A percentile compares a stretch with the other conserved stretches of the same genome.
Evolutionary conservation across 805 yeast species (phyloP).

Genomic region (Scheffersomyces spartinae): DNA sequence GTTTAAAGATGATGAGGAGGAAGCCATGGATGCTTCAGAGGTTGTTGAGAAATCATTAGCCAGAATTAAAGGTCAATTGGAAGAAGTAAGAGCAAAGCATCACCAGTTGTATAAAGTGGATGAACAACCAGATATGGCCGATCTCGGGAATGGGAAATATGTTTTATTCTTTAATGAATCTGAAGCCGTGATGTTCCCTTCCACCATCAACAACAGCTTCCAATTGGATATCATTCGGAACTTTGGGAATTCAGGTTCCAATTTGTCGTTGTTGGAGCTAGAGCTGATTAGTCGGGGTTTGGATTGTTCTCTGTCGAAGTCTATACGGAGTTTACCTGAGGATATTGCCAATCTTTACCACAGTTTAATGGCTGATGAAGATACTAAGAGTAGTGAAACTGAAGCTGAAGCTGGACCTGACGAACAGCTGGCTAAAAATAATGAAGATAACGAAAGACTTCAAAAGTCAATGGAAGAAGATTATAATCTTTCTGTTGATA

Average conservation of each 20-base stretch:
- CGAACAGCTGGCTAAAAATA: slow-evolving; percentile 13
- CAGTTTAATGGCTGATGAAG: no score
- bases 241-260: no score
- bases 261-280: no score
- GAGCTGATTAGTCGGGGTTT: no score
- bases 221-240: slow-evolving; percentile 25
- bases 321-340: no score
- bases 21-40: slow-evolving; percentile 1
- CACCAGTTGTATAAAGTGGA: slow-evolving; percentile 8
- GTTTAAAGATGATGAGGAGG: slow-evolving; percentile 8
- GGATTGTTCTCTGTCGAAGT: no score
- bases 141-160: slow-evolving; percentile 20
- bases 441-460: slow-evolving; percentile 7
- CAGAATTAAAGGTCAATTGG: slow-evolving; percentile 1
- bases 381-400: no score
- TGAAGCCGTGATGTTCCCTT: slow-evolving; percentile 38
- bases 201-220: slow-evolving; percentile 26
- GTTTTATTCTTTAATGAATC: slow-evolving; percentile 29
- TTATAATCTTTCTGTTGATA: no score
- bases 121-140: slow-evolving; percentile 18
- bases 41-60: slow-evolving; percentile 3
- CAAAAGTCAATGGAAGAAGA: slow-evolving; percentile 3
- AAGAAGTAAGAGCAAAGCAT: slow-evolving; percentile 4
- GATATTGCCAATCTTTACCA: no score
- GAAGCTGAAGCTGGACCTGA: no score